phyloP scores from a whole-genome alignment of 768 basidiomycete genomes.

The Xanthoconium purpureum region DNA sequence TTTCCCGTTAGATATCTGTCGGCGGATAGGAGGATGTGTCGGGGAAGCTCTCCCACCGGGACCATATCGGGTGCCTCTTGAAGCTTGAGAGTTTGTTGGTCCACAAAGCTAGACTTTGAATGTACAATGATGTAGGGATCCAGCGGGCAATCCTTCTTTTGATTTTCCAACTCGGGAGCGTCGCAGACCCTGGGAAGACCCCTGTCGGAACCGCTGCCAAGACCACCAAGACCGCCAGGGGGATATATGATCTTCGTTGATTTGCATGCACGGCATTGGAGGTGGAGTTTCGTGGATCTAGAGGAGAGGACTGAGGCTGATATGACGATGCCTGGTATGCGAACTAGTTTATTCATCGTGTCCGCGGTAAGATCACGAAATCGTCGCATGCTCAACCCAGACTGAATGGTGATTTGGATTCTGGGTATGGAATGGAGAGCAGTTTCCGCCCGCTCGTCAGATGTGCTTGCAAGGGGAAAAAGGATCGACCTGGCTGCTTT shows the following conservation, averaged over 20 bases:
- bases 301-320: conserved; percentile 93
- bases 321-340: conserved; percentile 97
- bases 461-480: conserved; percentile 66
- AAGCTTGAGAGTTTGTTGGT: conserved; percentile 94
- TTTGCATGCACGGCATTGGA: conserved; percentile 91
- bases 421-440: conserved; percentile 56
- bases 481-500: conserved; percentile 81
- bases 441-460: conserved; percentile 43
- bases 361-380: conserved; percentile 93
- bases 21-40: conserved; percentile 89
- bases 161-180: conserved; percentile 72
- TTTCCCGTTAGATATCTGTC: conserved; percentile 90
- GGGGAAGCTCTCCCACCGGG: conserved; percentile 94
- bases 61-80: conserved; percentile 99
- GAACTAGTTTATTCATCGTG: conserved; percentile 93
- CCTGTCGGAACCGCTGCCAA: conserved; percentile 82
- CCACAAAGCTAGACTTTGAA: conserved; percentile 89
- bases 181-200: conserved; percentile 88
- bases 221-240: conserved; percentile 72
- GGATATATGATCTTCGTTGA: conserved; percentile 77
- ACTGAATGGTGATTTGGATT: conserved; percentile 84
- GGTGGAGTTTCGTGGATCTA: conserved; percentile 85
- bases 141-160: conserved; percentile 90
- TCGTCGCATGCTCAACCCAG: conserved; percentile 89
- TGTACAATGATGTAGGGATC: conserved; percentile 97